phyloP scores from a whole-genome alignment of 140 eudicot species.

The Anethum foeniculum region DNA sequence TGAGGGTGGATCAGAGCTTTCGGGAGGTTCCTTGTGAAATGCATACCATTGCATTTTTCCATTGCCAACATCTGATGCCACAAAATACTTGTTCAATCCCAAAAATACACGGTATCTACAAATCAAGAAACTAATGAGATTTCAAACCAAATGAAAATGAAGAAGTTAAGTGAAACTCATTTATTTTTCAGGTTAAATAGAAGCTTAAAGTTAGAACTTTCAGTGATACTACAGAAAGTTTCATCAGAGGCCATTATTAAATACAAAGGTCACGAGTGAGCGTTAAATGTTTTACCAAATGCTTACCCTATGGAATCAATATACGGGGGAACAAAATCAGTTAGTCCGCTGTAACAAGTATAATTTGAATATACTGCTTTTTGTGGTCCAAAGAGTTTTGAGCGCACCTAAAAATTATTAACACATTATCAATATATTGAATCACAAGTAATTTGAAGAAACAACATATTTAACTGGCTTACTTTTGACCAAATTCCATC shows the following conservation, averaged over 20 bases:
- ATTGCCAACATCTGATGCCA: constrained; percentile 36
- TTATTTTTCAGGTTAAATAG: background rate
- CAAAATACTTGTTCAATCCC: constrained; percentile 37
- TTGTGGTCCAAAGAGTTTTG: constrained; percentile 31
- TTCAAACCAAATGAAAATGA: background rate
- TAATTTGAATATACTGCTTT: constrained; percentile 36
- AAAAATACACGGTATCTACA: constrained; percentile 36
- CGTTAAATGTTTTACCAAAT: background rate
- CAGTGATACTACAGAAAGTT: background rate
- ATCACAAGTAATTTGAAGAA: background rate
- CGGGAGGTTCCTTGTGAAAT: constrained; percentile 30
- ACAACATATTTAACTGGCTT: background rate
- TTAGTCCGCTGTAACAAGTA: constrained; percentile 39
- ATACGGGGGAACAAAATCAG: constrained; percentile 26
- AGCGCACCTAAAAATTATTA: constrained; percentile 23
- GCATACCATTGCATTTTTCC: constrained; percentile 49
- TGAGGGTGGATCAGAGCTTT: constrained; percentile 15
- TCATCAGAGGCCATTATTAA: background rate
- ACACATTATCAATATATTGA: background rate
- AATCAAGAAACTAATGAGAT: background rate
- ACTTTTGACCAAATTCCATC: constrained; percentile 52
- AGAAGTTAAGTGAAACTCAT: background rate
- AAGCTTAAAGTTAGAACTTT: background rate
- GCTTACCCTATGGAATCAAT: constrained; percentile 28
- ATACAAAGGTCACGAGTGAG: background rate